These are phyloP conservation scores for Fistulifera pelliculosa DNA, from an alignment of 108 stramenopile genomes.

Conservation along the genomic window DNA sequence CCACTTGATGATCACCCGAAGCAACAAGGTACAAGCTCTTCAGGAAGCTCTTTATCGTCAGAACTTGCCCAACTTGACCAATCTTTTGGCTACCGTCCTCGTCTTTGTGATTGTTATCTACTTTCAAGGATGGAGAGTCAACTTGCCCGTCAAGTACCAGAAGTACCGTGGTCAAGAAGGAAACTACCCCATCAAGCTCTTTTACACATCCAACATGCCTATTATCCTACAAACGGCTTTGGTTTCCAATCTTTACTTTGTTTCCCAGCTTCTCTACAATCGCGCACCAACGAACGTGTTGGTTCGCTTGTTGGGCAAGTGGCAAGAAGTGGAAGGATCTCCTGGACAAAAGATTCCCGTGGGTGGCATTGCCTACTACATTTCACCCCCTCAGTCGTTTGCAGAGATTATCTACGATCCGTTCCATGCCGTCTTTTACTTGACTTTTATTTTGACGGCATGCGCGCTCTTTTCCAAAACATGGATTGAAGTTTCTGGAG, in stretches of 20 bases:
- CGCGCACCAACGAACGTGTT: conserved; percentile 93
- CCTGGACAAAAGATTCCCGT: conserved; percentile 88
- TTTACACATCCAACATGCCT: conserved; percentile 99
- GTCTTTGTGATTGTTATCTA: conserved; percentile 97
- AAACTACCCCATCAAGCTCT: conserved; percentile 96
- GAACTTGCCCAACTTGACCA: conserved; percentile 97
- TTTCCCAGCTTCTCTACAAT: conserved; percentile 98
- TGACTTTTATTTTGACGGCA: conserved; percentile 93
- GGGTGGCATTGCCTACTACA: conserved; percentile 99
- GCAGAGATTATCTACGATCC: conserved; percentile 96
- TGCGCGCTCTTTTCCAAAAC: conserved; percentile 98
- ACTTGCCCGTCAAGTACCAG: conserved; percentile 96
- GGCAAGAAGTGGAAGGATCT: conserved; percentile 91
- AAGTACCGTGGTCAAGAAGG: conserved; percentile 95
- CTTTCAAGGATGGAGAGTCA: conserved; percentile 99
- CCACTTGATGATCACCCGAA: conserved; percentile 92
- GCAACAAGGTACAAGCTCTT: conserved; percentile 92
- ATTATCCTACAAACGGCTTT: conserved; percentile 98
- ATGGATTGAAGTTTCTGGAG: conserved; percentile 98
- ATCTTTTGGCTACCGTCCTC: conserved; percentile 91
- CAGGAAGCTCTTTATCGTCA: conserved; percentile 94
- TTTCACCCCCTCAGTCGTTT: conserved; percentile 89
- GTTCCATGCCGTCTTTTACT: conserved; percentile 97
- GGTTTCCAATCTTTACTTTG: conserved; percentile 97
- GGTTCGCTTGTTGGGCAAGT: conserved; percentile 96